A percentile compares a stretch with the other conserved stretches of the same genome.
Evolutionary conservation across 352 stramenopile species (phyloP).

Genomic region (Pythium plurisporium): DNA sequence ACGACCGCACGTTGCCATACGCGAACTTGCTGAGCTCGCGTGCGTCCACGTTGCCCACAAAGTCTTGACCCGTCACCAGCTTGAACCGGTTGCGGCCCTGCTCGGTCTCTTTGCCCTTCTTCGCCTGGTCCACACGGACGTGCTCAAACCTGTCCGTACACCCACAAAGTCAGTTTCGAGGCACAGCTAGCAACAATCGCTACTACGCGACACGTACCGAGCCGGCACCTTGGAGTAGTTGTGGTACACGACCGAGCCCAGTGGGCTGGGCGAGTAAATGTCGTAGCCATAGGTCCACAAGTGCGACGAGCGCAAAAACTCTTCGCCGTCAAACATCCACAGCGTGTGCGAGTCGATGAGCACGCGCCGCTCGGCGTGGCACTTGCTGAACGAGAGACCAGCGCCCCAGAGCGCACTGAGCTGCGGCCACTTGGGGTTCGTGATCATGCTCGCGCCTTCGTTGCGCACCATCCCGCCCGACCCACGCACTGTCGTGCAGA

Average conservation of each 20-base stretch:
- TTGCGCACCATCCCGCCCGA: constrained; percentile 64
- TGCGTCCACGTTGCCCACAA: constrained; percentile 29
- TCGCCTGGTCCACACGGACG: constrained; percentile 27
- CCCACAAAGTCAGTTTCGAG: background rate
- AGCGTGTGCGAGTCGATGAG: constrained; percentile 71
- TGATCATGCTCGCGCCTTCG: constrained; percentile 79
- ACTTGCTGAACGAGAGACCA: constrained; percentile 75
- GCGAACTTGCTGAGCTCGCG: constrained; percentile 34
- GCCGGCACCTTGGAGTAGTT: constrained; percentile 40
- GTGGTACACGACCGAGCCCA: constrained; percentile 40
- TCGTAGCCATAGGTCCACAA: constrained; percentile 78
- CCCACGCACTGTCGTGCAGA: constrained; percentile 74
- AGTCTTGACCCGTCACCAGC: constrained; percentile 28
- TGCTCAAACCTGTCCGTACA: constrained; percentile 25
- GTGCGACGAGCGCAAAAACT: constrained; percentile 61
- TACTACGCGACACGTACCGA: constrained; percentile 23
- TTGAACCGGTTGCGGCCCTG: constrained; percentile 33
- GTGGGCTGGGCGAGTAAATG: constrained; percentile 51
- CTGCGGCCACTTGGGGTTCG: constrained; percentile 66
- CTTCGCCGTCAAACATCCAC: constrained; percentile 73
- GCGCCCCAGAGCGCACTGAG: constrained; percentile 70
- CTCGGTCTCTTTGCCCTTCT: constrained; percentile 26
- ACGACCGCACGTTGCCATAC: constrained; percentile 29
- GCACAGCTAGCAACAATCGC: no score
- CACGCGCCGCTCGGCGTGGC: constrained; percentile 54